Base-by-base conservation (phyloP, 306 rosid genomes). In the Pyrus communis region DNA sequence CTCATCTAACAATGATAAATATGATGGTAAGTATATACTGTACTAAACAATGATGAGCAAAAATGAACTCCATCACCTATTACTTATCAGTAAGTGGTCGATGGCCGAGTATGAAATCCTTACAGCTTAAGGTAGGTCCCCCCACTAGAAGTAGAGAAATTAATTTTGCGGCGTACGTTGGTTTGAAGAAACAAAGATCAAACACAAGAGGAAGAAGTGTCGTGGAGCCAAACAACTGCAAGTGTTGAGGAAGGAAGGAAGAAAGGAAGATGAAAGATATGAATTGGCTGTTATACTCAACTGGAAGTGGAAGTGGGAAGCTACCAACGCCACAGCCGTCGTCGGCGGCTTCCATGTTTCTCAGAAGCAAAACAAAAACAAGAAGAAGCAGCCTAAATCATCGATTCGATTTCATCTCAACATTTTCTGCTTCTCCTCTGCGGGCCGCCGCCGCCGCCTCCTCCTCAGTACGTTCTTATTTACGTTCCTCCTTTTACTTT, bases 391-490 rank as follows among this genome's bases (percentile, higher is more conserved):
- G 45, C 45, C 45, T 9, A 42, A 9, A 10, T 42, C 45, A 10
- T 42, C 75, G 28, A 18, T 23, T 70, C 33, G 69, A 19, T 31
- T 67, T 71, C 60, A 43, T 60, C 69, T 28, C 82, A 22, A 23
- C 79, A 1, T 65, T 42, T 55, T 61, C 75, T 60, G 69, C 45
- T 70, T 46, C 78, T 71, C 75, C 51, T 19, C 52, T 72, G 33
- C 66, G 19, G 17, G 12, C 25, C 60, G 58, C 81, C 52, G 3
- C 45, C 45, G 2, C 45, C 45, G 10, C 45, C 12, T 42, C 45
- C 45, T 8, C 25, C 4, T 42, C 45, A 9, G 88, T 85, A 69
- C 73, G 84, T 79, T 71, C 43, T 61, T 76, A 19, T 10, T 52
- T 19, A 0, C 10, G 17, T 30, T 46, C 17, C 57, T 51, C 21